These are phyloP conservation scores for Tricholoma bakamatsutake DNA, from an alignment of 768 basidiomycete species.

Conservation along the genomic window DNA sequence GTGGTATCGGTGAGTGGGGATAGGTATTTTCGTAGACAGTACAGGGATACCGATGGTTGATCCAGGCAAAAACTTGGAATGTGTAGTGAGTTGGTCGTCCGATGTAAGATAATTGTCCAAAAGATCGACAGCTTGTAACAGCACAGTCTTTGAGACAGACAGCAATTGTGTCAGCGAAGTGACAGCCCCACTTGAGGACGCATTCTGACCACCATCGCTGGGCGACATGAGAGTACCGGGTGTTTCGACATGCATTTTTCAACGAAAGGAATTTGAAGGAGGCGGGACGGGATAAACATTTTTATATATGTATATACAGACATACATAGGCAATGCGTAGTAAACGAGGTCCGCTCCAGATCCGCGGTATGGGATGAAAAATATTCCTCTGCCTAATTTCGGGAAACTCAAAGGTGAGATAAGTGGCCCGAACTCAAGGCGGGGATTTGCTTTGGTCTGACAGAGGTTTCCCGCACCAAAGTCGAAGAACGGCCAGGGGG, in stretches of 20 bases:
- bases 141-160: conserved; percentile 58
- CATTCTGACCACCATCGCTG: conserved; percentile 11
- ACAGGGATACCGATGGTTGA: conserved; percentile 71
- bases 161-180: conserved; percentile 48
- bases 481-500: conserved; percentile 35
- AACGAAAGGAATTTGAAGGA: background rate
- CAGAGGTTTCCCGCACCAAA: conserved; percentile 49
- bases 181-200: conserved; percentile 8
- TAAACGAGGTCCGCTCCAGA: background rate
- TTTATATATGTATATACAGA: background rate
- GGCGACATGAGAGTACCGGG: conserved; percentile 31
- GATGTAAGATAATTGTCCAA: conserved; percentile 58
- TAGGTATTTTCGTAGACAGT: background rate
- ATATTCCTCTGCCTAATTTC: conserved; percentile 83
- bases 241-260: background rate
- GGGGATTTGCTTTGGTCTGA: conserved; percentile 50
- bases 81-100: conserved; percentile 62
- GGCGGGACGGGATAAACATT: background rate
- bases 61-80: conserved; percentile 76
- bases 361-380: background rate
- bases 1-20: conserved; percentile 1
- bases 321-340: background rate
- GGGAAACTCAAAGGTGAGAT: conserved; percentile 46
- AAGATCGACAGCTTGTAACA: conserved; percentile 70
- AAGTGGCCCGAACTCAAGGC: conserved; percentile 77